Evolutionary conservation across 116 monocot genomes (phyloP).

Genomic region (Cymodocea nodosa): DNA sequence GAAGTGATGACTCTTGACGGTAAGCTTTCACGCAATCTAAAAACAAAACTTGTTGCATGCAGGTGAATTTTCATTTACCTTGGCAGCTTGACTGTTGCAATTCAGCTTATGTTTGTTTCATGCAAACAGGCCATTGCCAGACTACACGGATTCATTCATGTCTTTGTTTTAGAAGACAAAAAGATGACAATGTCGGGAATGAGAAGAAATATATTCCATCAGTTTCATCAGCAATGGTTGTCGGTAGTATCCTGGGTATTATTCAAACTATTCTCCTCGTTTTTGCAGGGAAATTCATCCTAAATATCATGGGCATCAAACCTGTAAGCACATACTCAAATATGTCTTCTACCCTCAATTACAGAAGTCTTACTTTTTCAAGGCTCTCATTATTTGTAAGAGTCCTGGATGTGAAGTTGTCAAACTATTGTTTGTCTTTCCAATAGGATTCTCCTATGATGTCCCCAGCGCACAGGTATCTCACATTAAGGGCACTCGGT

Average conservation of each 20-base stretch:
- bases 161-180: not conserved
- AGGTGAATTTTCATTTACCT: too few species aligned
- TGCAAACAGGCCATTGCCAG: too few species aligned
- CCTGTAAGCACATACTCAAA: slow-evolving; percentile 21
- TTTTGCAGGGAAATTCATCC: slow-evolving; percentile 37
- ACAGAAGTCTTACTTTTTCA: not conserved
- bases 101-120: too few species aligned
- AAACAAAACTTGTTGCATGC: too few species aligned
- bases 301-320: slow-evolving; percentile 82
- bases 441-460: slow-evolving; percentile 64
- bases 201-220: slow-evolving; percentile 32
- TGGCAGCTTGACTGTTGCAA: too few species aligned
- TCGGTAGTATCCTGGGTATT: slow-evolving; percentile 61
- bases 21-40: slow-evolving; percentile 4
- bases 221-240: slow-evolving; percentile 69
- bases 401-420: not conserved
- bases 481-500: slow-evolving; percentile 62
- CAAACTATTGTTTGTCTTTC: not conserved
- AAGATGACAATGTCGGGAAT: not conserved
- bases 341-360: not conserved
- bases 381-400: not conserved
- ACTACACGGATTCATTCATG: not conserved
- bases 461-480: slow-evolving; percentile 46
- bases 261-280: slow-evolving; percentile 51
- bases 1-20: slow-evolving; percentile 19